Percentiles rank a stretch among this genome's conserved stretches.
phyloP scores from a whole-genome alignment of 2,329 filamentous ascomycete genomes.

The Calonectria henricotiae region DNA sequence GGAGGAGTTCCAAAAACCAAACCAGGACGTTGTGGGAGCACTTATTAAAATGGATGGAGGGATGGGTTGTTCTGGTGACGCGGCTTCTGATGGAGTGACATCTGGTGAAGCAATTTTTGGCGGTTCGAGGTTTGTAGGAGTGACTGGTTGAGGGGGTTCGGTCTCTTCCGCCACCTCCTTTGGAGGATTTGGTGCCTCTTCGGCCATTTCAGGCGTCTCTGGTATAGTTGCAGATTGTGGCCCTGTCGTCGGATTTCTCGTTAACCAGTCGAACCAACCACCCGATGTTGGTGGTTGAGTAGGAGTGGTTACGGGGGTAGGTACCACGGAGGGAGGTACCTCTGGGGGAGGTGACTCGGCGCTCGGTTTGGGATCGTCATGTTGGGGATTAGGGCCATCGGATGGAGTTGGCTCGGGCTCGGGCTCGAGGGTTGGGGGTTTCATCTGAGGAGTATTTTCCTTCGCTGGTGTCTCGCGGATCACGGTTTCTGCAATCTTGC shows the following conservation, averaged over 20 bases:
- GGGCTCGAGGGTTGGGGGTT: constrained; percentile 36
- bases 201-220: constrained; percentile 22
- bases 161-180: constrained; percentile 33
- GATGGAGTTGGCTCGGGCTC: constrained; percentile 25
- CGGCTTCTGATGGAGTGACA: constrained; percentile 40
- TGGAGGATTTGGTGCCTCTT: constrained; percentile 40
- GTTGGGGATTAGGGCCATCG: constrained; percentile 12
- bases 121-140: constrained; percentile 38
- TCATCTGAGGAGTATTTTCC: constrained; percentile 35
- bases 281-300: constrained; percentile 57
- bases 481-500: constrained; percentile 51
- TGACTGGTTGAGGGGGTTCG: constrained; percentile 44
- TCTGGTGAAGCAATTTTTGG: constrained; percentile 8
- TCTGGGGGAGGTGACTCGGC: constrained; percentile 13
- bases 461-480: constrained; percentile 42
- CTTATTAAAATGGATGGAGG: constrained; percentile 41
- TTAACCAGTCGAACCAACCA: constrained; percentile 73
- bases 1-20: constrained; percentile 59
- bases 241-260: constrained; percentile 52
- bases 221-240: constrained; percentile 37
- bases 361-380: constrained; percentile 28
- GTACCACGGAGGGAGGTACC: constrained; percentile 13
- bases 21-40: constrained; percentile 58
- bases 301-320: constrained; percentile 18
- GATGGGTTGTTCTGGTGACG: constrained; percentile 38